These are phyloP conservation scores for Cladosporium sphaerospermum DNA, from an alignment of 2,329 filamentous ascomycete species.

Conservation along the genomic window DNA sequence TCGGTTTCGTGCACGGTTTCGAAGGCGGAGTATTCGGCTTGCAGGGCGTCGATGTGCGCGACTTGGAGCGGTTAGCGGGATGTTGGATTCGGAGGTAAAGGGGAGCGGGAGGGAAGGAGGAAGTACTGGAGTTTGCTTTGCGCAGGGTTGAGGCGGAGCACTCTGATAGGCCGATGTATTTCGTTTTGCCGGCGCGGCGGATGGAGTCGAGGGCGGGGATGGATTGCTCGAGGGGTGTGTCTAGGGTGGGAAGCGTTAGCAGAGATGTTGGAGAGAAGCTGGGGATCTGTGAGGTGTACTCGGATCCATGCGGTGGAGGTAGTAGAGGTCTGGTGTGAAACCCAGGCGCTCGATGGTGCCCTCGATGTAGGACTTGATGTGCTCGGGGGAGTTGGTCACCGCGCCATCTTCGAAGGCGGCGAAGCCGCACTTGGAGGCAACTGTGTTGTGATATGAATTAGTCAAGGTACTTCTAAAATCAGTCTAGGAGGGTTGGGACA, in stretches of 20 bases:
- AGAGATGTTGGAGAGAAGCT: neutral
- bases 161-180: constrained; percentile 49
- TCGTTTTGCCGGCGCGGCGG: constrained; percentile 48
- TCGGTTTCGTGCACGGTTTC: constrained; percentile 17
- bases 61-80: constrained; percentile 6
- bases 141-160: constrained; percentile 45
- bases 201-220: constrained; percentile 43
- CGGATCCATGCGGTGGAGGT: constrained; percentile 37
- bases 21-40: constrained; percentile 50
- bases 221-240: constrained; percentile 40
- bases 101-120: neutral
- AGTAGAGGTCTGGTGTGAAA: constrained; percentile 40
- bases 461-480: too few relatives aligned
- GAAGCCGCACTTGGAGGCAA: constrained; percentile 46
- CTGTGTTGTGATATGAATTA: constrained; percentile 20
- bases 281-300: constrained; percentile 34
- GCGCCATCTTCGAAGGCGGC: constrained; percentile 27
- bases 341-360: constrained; percentile 45
- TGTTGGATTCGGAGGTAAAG: neutral
- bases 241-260: constrained; percentile 31
- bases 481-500: neutral
- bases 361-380: constrained; percentile 46
- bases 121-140: constrained; percentile 29
- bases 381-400: constrained; percentile 41
- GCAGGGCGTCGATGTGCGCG: constrained; percentile 43